Base-by-base conservation (phyloP, 2,329 filamentous ascomycete genomes). In the Sphaceloma murrayae region DNA sequence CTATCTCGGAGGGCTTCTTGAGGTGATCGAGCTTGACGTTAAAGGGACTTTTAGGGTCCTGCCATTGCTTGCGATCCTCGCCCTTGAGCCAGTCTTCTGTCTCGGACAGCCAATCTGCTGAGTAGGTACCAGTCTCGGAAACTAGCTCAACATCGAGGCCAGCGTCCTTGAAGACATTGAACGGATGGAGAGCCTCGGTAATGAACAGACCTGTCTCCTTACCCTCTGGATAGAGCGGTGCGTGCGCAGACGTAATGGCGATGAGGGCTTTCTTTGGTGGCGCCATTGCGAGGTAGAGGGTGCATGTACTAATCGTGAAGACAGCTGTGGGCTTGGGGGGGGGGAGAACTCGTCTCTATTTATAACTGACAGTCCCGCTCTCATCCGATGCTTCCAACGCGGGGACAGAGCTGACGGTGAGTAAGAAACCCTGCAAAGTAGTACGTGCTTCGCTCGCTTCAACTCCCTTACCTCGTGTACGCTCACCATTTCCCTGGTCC, bases 141-240 rank as follows among this genome's bases (percentile, higher is more conserved):
- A 61, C 60, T 19, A 71, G 58, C 48, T 70, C 67, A 38, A 70
- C 67, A 45, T 67, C 63, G 52, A 72, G 69, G 10, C 67, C 68
- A 3, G 67, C 66, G 11, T 68, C 67, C n/a, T 68, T 64, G 60
- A 59, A 72, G 16, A 69, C 67, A 13, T 68, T 64, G 60, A 59
- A 72, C 1, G 68, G 68, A 48, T 72, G 67, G 5, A 70, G 59
- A 11, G 68, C 68, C 51, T 72, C 68, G 42, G 54, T 62, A 48
- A 72, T 65, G 56, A 71, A 72, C 38, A 71, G 53, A 8, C 65
- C 67, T 2, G 64, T 66, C 48, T 63, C 60, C 39, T 64, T 62
- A 47, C 64, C 64, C 3, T 63, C 46, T 8, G 26, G 49, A 48
- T 59, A 64, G n/a, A 66, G 59, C 18, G 57, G 51, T n/a, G 61